Evolutionary conservation across 257 asterid genomes (phyloP), one percentile per base, ranked within the genome.

Genomic region (Catharanthus roseus): DNA sequence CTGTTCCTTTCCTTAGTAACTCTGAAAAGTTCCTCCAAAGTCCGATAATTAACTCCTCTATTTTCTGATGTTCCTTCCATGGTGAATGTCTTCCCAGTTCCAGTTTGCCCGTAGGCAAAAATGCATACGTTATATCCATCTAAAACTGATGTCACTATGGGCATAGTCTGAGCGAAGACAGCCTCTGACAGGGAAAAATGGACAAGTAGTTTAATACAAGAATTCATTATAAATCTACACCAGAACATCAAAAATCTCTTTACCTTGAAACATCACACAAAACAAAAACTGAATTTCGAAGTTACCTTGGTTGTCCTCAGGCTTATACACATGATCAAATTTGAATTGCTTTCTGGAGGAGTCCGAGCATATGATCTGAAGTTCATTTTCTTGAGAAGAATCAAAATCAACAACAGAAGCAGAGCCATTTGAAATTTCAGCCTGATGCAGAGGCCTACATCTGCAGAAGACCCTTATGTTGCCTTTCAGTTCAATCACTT

Each of bases 101-200:
- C 96, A 69, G 93, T 87, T 84, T 95, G 97, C 39, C 97, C 99
- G 38, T 95, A 95, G 70, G 99, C 99, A 74, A 95, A 95, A 71
- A 95, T 95, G 80, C 99, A 95, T 6, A 90, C 97, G 61, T 95
- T 95, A 82, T 83, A 91, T 58, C 97, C 99, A 72, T 95, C 99
- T 78, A 95, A 77, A 75, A 95, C 99, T 31, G 97, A 95, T 69
- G 96, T 86, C 70, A 95, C 97, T 65, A 91, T 76, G 11, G 99
- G 96, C 86, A 80, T 76, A 41, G 99, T 91, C 83, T 91, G 88
- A 31, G 36, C 70, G 77, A 91, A 95, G 68, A 91, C 85, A 33
- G 82, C 87, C 78, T 89, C 97, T 95, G 99, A 57, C 26, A 3
- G 69, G 74, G 58, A 19, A 76, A 6, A 75, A 47, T 55, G 63